A percentile compares a stretch with the other conserved stretches of the same genome.
Conservation (phyloP, 306 rosid species). For the Cucurbita ficifolia region DNA sequence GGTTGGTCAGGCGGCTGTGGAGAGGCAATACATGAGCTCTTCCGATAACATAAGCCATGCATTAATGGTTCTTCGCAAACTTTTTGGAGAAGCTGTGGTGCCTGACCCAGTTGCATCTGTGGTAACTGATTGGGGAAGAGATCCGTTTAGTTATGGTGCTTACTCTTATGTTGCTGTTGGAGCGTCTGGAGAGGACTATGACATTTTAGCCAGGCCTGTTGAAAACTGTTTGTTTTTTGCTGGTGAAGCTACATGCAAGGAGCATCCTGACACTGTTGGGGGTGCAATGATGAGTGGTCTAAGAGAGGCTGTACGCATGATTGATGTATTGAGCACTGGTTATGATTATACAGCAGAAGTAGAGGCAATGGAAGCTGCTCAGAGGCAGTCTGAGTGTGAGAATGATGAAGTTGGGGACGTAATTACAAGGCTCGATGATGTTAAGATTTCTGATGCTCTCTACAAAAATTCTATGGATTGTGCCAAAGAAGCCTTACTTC, state of each 20-base stretch:
- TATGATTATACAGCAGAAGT: constrained; percentile 82
- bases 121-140: constrained; percentile 99
- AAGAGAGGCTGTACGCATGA: constrained; percentile 90
- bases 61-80: constrained; percentile 73
- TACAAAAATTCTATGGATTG: constrained; percentile 61
- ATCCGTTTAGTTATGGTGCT: constrained; percentile 94
- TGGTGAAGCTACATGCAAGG: constrained; percentile 99
- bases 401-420: constrained; percentile 96
- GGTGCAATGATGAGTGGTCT: constrained; percentile 99
- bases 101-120: constrained; percentile 85
- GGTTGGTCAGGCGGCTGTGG: constrained; percentile 96
- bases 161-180: constrained; percentile 94
- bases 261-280: constrained; percentile 99
- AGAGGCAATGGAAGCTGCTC: constrained; percentile 79
- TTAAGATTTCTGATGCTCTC: constrained; percentile 54
- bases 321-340: constrained; percentile 65
- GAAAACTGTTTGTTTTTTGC: constrained; percentile 92
- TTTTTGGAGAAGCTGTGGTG: constrained; percentile 78
- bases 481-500: constrained; percentile 46
- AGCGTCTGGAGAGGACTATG: constrained; percentile 97
- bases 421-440: constrained; percentile 67
- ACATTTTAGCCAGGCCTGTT: constrained; percentile 78
- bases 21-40: constrained; percentile 55
- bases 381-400: constrained; percentile 66
- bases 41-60: constrained; percentile 80